Conservation (phyloP, 2,329 filamentous ascomycete species). For the Blumeria hordei region DNA sequence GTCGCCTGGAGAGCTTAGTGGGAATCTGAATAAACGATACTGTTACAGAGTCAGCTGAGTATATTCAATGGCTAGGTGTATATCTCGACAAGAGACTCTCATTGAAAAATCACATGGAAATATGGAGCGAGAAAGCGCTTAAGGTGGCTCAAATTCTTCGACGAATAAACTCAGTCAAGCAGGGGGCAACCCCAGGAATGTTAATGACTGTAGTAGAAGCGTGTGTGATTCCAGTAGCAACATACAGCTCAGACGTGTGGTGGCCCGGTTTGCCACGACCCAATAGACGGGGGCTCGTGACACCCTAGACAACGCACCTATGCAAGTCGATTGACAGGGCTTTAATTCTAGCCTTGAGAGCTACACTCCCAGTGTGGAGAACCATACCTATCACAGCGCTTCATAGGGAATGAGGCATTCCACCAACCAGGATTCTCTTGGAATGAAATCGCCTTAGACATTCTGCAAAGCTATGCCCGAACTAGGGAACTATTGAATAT, state of each 20-base stretch:
- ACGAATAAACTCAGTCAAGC: neutral
- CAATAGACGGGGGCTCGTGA: neutral
- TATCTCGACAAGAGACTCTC: neutral
- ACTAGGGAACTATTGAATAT: neutral
- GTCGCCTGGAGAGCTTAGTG: neutral
- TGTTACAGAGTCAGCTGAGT: neutral
- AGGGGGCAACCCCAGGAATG: neutral
- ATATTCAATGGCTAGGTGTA: neutral
- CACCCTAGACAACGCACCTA: neutral
- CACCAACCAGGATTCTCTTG: neutral
- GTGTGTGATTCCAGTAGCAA: neutral
- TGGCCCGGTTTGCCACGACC: neutral
- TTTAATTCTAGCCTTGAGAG: neutral
- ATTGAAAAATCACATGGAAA: neutral
- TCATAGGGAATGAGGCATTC: neutral
- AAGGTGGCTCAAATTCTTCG: neutral
- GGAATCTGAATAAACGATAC: neutral
- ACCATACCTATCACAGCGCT: too few relatives aligned
- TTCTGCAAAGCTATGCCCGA: neutral
- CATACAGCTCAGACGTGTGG: neutral
- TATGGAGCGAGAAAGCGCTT: neutral
- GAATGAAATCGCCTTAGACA: neutral
- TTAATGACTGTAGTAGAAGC: neutral
- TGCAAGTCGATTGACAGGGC: neutral
- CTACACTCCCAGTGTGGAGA: neutral